These are phyloP conservation scores for Venturia pyrina DNA, from an alignment of 2,329 filamentous ascomycete species.

Conservation along the genomic window DNA sequence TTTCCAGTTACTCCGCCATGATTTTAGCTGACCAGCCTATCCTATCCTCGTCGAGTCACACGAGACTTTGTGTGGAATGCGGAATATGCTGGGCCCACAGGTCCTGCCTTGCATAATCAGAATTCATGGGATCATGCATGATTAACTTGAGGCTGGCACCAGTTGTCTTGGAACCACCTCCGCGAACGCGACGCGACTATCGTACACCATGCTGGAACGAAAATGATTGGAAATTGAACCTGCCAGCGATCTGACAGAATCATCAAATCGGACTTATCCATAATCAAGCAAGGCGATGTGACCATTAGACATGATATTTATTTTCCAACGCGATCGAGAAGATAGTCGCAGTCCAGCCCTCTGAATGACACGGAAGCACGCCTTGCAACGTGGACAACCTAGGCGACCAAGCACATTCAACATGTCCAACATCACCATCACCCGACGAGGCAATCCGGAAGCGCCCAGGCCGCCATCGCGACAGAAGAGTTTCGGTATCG, in stretches of 20 bases:
- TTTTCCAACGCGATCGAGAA: neutral
- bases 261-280: neutral
- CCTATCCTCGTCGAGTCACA: neutral
- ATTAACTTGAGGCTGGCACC: neutral
- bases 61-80: neutral
- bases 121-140: neutral
- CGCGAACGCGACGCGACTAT: neutral
- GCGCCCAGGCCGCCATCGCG: neutral
- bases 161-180: neutral
- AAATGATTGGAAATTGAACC: neutral
- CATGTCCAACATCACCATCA: neutral
- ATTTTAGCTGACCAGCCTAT: neutral
- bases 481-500: neutral
- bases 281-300: neutral
- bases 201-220: neutral
- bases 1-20: neutral
- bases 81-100: neutral
- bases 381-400: neutral
- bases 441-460: neutral
- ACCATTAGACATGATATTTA: too few species aligned
- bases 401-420: neutral
- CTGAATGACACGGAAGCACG: neutral
- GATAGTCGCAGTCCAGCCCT: neutral
- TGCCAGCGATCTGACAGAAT: neutral
- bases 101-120: conserved; percentile 4